Evolutionary conservation across 768 basidiomycete genomes (phyloP), one percentile per base, ranked within the genome.

Genomic region (Auricularia sp.): DNA sequence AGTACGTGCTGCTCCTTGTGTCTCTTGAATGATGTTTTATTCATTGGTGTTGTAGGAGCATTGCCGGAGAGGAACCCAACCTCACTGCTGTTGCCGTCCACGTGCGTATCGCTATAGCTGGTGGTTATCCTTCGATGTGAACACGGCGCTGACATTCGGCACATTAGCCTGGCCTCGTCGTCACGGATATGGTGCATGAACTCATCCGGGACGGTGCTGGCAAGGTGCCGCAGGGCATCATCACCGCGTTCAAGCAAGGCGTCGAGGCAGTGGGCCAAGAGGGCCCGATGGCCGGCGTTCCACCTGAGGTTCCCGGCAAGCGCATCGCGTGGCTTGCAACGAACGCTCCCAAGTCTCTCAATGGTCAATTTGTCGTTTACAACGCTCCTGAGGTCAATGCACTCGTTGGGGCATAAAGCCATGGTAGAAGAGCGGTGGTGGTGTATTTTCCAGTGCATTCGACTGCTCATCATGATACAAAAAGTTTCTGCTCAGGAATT

Each of bases 11-110:
- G 44, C 39, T 21, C 21, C 42, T 60, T n/a, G 16, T 35, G 12
- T 11, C 34, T 61, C 12, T 36, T 51, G n/a, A 34, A 35, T n/a
- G 21, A 4, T 59, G 10, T 44, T 60, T 58, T 64, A 8, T 54
- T 54, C 11, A 54, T 54, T 12, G 10, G 7, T 54, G 18, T 54
- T 29, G 18, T 11, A 36, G 93, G 93, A 74, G 95, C 93, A 0
- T 77, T 96, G n/a, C 89, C 86, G 16, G 83, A 83, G 95, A 97
- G 72, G 93, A 97, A 72, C 83, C 84, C n/a, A 77, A 80, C 42
- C 77, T 97, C 43, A 79, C 82, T 10, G 84, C 86, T 3, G 81
- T 95, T 39, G 88, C 94, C 18, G 68, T 97, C 2, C 84, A 93
- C 53, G 53, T 54, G 18, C 53, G 53, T 54, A n/a, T 7, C 18